Evolutionary conservation across 352 stramenopile species (phyloP).

Genomic region (Phytophthora ohioensis): DNA sequence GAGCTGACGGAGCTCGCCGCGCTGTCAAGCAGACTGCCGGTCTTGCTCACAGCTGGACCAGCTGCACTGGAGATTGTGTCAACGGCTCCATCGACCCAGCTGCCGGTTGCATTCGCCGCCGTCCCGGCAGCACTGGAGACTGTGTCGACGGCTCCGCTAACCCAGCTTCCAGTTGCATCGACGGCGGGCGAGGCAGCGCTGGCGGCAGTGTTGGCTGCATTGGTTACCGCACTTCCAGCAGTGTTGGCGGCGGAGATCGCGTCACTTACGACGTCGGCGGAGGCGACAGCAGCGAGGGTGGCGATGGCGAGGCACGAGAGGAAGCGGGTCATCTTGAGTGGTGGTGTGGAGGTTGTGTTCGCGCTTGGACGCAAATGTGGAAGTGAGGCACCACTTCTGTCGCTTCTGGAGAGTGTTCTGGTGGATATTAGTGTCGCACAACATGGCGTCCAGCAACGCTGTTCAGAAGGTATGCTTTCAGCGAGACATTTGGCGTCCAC

Average conservation of each 20-base stretch:
- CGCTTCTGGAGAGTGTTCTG: background rate
- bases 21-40: slow-evolving; percentile 24
- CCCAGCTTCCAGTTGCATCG: slow-evolving; percentile 26
- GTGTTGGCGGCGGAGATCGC: slow-evolving; percentile 23
- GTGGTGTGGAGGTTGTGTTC: slow-evolving; percentile 11
- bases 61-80: slow-evolving; percentile 24
- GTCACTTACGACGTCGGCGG: slow-evolving; percentile 21
- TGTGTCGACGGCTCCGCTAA: slow-evolving; percentile 21
- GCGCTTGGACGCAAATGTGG: slow-evolving; percentile 25
- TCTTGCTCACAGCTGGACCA: background rate
- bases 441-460: slow-evolving; percentile 4
- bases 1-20: slow-evolving; percentile 22
- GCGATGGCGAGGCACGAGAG: slow-evolving; percentile 30
- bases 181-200: slow-evolving; percentile 20
- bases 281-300: slow-evolving; percentile 10
- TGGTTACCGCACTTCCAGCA: slow-evolving; percentile 17
- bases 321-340: slow-evolving; percentile 35
- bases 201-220: slow-evolving; percentile 10
- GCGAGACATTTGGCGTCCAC: slow-evolving; percentile 31
- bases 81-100: slow-evolving; percentile 26
- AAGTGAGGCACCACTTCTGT: slow-evolving; percentile 17
- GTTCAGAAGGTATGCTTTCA: slow-evolving; percentile 4
- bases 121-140: slow-evolving; percentile 24
- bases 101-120: slow-evolving; percentile 26
- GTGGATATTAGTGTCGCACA: slow-evolving; percentile 15